phyloP scores from a whole-genome alignment of 1,284 basidiomycete genomes.

The Marasmius fiardii region DNA sequence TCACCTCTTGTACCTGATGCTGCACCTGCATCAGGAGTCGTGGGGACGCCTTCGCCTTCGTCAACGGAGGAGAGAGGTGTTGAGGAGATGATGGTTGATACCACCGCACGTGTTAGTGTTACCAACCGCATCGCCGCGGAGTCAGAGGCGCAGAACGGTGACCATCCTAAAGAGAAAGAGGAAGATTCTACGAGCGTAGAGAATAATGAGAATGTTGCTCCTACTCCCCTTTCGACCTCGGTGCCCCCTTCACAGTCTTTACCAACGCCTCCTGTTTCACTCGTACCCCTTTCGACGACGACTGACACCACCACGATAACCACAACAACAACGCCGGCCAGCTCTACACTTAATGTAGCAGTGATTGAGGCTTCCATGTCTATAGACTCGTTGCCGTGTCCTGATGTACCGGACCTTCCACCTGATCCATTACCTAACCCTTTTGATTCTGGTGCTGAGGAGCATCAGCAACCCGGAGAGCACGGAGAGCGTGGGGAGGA shows the following conservation, averaged over 20 bases:
- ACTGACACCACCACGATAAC: too few relatives aligned
- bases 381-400: not conserved
- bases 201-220: too few relatives aligned
- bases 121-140: not conserved
- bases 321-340: not conserved
- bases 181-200: too few relatives aligned
- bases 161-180: not conserved
- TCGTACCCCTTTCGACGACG: not conserved
- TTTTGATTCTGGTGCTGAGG: not conserved
- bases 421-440: not conserved
- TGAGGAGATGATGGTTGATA: not conserved
- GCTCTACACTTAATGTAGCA: too few relatives aligned
- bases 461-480: not conserved
- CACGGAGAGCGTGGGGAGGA: too few relatives aligned
- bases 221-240: too few relatives aligned
- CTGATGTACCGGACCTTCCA: not conserved
- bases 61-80: not conserved
- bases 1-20: too few relatives aligned
- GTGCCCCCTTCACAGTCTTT: not conserved
- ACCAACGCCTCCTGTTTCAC: not conserved
- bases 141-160: not conserved
- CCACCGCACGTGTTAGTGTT: not conserved
- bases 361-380: not conserved
- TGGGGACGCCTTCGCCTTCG: not conserved
- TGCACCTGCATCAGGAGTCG: too few relatives aligned